Evolutionary conservation across 2,329 filamentous ascomycete species (phyloP).

Genomic region (Tolypocladium cylindrosporum): DNA sequence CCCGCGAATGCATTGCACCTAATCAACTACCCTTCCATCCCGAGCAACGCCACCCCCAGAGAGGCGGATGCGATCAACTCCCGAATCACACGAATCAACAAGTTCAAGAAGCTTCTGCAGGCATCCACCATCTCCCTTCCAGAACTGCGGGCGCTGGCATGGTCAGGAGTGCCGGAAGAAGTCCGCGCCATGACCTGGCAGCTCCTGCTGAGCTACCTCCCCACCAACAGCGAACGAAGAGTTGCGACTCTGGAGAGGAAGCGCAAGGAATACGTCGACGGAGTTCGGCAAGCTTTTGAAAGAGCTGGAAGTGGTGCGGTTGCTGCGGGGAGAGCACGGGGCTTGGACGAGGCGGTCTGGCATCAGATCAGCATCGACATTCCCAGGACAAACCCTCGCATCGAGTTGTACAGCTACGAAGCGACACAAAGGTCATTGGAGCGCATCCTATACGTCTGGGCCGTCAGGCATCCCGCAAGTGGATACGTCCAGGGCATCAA

Average conservation of each 20-base stretch:
- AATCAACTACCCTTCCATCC: conserved; percentile 74
- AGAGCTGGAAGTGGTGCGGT: conserved; percentile 41
- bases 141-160: conserved; percentile 76
- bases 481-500: conserved; percentile 99
- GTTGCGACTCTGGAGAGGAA: conserved; percentile 88
- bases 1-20: conserved; percentile 92
- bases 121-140: conserved; percentile 78
- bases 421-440: conserved; percentile 91
- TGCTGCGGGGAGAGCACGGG: conserved; percentile 41
- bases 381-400: conserved; percentile 89
- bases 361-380: conserved; percentile 99
- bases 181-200: conserved; percentile 99
- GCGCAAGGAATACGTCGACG: conserved; percentile 91
- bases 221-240: conserved; percentile 89
- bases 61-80: conserved; percentile 80
- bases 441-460: conserved; percentile 94
- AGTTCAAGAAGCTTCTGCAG: conserved; percentile 94
- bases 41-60: conserved; percentile 66
- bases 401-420: conserved; percentile 90
- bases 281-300: conserved; percentile 66
- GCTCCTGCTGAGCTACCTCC: conserved; percentile 85
- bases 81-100: conserved; percentile 89
- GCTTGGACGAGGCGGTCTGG: conserved; percentile 95
- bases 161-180: conserved; percentile 91
- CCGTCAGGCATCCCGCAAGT: conserved; percentile 90